These are phyloP conservation scores for Chondrostereum purpureum DNA, from an alignment of 1,284 basidiomycete species.

Conservation along the genomic window DNA sequence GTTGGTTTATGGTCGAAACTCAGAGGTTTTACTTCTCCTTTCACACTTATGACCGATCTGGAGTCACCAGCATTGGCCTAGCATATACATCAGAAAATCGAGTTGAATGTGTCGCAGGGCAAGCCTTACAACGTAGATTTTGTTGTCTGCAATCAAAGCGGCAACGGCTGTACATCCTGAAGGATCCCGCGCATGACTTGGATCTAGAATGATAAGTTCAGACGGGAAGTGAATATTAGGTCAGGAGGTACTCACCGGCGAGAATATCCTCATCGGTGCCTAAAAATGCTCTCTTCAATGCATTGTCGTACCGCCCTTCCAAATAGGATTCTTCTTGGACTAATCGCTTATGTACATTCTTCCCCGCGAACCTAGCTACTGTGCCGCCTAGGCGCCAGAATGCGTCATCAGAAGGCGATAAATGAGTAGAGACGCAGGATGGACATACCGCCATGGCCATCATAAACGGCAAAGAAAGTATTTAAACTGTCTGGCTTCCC, in stretches of 20 bases:
- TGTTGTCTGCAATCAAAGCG: slow-evolving; percentile 76
- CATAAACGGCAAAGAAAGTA: slow-evolving; percentile 94
- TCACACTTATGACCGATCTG: slow-evolving; percentile 81
- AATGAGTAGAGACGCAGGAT: slow-evolving; percentile 5
- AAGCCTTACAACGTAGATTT: slow-evolving; percentile 79
- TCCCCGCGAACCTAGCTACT: slow-evolving; percentile 88
- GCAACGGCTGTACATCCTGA: slow-evolving; percentile 97
- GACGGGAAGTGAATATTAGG: slow-evolving; percentile 8
- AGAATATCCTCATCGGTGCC: slow-evolving; percentile 93
- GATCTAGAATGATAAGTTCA: slow-evolving; percentile 45
- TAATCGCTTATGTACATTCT: slow-evolving; percentile 83
- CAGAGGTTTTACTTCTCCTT: slow-evolving; percentile 82
- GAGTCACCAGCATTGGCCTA: slow-evolving; percentile 99
- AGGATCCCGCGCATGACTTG: slow-evolving; percentile 82
- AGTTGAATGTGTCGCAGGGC: no score
- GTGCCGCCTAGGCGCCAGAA: slow-evolving; percentile 56
- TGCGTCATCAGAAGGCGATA: slow-evolving; percentile 11
- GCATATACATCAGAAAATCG: slow-evolving; percentile 12
- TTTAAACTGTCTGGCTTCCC: slow-evolving; percentile 43
- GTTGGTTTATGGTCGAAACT: slow-evolving; percentile 97
- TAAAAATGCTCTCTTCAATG: slow-evolving; percentile 86
- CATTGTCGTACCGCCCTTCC: slow-evolving; percentile 64
- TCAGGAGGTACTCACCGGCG: slow-evolving; percentile 49
- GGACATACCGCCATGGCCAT: slow-evolving; percentile 91
- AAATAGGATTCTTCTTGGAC: slow-evolving; percentile 69